These are phyloP conservation scores for Pythium rishiriense DNA, from an alignment of 352 stramenopile species.

Conservation along the genomic window DNA sequence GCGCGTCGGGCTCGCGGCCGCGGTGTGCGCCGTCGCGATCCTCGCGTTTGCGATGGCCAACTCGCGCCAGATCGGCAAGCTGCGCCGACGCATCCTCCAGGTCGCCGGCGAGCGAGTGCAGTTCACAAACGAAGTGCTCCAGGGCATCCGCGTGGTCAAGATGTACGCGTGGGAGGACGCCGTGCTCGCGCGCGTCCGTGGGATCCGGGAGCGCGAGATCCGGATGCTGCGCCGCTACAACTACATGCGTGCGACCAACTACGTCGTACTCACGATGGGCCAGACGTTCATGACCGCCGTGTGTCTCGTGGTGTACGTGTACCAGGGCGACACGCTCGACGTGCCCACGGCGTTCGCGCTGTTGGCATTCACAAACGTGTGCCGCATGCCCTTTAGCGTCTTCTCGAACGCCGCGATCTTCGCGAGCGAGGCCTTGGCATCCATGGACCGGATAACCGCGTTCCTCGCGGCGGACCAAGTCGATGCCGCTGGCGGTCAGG, in stretches of 20 bases:
- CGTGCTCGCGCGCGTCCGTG: constrained; percentile 32
- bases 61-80: constrained; percentile 36
- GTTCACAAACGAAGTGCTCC: constrained; percentile 91
- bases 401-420: constrained; percentile 41
- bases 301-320: constrained; percentile 23
- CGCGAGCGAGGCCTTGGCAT: constrained; percentile 29
- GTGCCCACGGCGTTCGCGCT: constrained; percentile 35
- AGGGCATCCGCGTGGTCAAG: constrained; percentile 90
- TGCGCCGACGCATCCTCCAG: constrained; percentile 35
- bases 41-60: constrained; percentile 33
- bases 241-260: constrained; percentile 17
- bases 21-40: constrained; percentile 27
- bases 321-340: constrained; percentile 12
- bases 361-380: constrained; percentile 35
- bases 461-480: constrained; percentile 40
- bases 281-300: constrained; percentile 24
- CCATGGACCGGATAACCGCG: constrained; percentile 30
- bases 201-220: constrained; percentile 48
- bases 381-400: constrained; percentile 36
- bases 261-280: constrained; percentile 13
- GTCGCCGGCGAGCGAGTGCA: constrained; percentile 83
- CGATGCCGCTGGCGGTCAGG: too few relatives aligned
- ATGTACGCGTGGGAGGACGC: constrained; percentile 86
- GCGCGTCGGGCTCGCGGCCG: constrained; percentile 28
- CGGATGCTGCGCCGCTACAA: constrained; percentile 15